phyloP scores from a whole-genome alignment of 495 filamentous ascomycete species.

The Saxophila tyrrhenica region DNA sequence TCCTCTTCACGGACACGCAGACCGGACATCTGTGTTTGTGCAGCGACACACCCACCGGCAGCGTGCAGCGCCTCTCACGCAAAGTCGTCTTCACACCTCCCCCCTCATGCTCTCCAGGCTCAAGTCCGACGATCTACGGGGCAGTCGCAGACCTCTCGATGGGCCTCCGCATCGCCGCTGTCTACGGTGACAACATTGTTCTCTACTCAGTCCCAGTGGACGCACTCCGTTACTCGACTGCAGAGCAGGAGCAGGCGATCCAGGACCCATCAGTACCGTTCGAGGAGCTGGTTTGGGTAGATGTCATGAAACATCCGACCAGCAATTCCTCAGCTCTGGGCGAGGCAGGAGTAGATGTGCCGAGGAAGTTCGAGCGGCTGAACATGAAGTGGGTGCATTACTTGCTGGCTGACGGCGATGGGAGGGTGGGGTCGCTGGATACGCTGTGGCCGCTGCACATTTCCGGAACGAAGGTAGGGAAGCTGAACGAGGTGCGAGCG shows the following conservation, averaged over 20 bases:
- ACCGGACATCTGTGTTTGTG: conserved; percentile 53
- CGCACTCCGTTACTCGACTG: conserved; percentile 19
- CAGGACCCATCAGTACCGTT: not conserved
- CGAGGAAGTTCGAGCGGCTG: conserved; percentile 17
- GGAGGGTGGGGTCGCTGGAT: conserved; percentile 7
- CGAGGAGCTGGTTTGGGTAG: not conserved
- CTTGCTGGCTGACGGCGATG: not conserved
- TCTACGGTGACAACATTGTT: conserved; percentile 42
- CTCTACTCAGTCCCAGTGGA: conserved; percentile 56
- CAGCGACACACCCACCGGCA: conserved; percentile 50
- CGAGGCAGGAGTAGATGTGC: conserved; percentile 4
- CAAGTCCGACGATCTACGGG: conserved; percentile 36
- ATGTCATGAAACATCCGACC: not conserved
- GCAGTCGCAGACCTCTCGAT: conserved; percentile 47
- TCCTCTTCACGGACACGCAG: conserved; percentile 58
- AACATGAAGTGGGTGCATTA: conserved; percentile 2
- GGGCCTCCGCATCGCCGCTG: conserved; percentile 53
- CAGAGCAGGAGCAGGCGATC: conserved; percentile 10
- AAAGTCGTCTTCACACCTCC: conserved; percentile 38
- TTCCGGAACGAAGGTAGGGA: conserved; percentile 30
- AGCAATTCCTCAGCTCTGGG: not conserved
- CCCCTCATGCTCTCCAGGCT: conserved; percentile 25
- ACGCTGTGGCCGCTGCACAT: conserved; percentile 29
- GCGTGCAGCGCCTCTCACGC: conserved; percentile 39
- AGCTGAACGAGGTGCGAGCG: conserved; percentile 27